Percentiles rank a stretch among this genome's conserved stretches.
These are phyloP conservation scores for Corinectria fuckeliana DNA, from an alignment of 2,329 filamentous ascomycete genomes.

Conservation along the genomic window DNA sequence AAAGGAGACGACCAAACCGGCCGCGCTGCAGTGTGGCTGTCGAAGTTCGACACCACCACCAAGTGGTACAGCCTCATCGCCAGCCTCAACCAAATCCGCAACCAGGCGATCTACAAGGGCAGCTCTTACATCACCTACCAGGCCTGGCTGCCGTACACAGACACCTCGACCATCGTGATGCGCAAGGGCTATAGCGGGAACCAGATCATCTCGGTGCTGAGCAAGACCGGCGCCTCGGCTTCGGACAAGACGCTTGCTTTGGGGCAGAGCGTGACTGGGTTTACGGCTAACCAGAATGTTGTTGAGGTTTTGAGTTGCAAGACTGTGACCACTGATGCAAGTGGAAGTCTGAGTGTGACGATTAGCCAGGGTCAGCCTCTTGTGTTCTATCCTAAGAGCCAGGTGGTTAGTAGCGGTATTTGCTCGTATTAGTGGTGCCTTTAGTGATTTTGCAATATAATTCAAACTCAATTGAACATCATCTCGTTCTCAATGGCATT, in stretches of 20 bases:
- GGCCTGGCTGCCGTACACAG: conserved; percentile 21
- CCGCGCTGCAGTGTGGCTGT: conserved; percentile 22
- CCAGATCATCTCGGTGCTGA: conserved; percentile 24
- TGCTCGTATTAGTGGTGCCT: neutral
- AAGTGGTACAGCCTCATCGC: conserved; percentile 20
- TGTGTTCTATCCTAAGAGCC: conserved; percentile 23
- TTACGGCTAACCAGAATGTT: conserved; percentile 15
- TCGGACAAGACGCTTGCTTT: conserved; percentile 9
- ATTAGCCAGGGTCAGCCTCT: conserved; percentile 21
- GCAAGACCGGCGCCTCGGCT: conserved; percentile 19
- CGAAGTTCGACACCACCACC: conserved; percentile 13
- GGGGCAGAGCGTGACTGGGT: conserved; percentile 9
- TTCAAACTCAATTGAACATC: neutral
- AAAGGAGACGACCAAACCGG: conserved; percentile 17
- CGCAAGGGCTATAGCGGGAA: conserved; percentile 23
- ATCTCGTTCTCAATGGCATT: too few relatives aligned
- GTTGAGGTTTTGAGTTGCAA: conserved; percentile 17
- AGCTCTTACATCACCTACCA: conserved; percentile 22
- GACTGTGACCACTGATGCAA: conserved; percentile 2
- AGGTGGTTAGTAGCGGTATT: conserved; percentile 13
- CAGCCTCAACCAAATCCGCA: conserved; percentile 22
- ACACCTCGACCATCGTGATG: conserved; percentile 16
- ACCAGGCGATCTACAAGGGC: conserved; percentile 23
- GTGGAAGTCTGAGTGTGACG: conserved; percentile 15
- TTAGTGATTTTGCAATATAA: neutral